Evolutionary conservation across 768 basidiomycete species (phyloP).

Genomic region (Daedaleopsis sinensis): DNA sequence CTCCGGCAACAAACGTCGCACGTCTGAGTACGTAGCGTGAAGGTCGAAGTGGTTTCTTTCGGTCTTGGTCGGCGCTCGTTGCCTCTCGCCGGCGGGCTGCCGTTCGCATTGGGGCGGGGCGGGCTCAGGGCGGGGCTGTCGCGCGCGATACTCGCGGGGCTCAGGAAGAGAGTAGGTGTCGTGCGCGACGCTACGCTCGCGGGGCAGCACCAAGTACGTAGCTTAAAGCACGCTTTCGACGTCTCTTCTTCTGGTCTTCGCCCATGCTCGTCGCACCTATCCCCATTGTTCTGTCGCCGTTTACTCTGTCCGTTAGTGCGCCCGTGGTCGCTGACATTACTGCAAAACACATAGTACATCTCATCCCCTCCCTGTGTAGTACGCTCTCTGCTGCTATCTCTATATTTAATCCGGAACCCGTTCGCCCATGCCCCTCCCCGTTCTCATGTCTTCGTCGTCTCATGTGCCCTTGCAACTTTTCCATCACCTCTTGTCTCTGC

Average conservation of each 20-base stretch:
- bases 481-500: background rate
- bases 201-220: no score
- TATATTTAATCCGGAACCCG: conserved; percentile 14
- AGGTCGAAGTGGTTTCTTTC: background rate
- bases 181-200: no score
- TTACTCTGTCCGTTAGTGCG: background rate
- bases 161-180: no score
- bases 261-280: conserved; percentile 4
- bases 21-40: conserved; percentile 3
- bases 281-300: background rate
- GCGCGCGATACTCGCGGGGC: no score
- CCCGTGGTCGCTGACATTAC: background rate
- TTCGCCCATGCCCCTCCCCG: background rate
- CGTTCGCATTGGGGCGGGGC: no score
- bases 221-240: no score
- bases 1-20: conserved; percentile 37
- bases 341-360: background rate
- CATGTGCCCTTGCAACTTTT: background rate
- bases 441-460: background rate
- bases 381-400: conserved; percentile 24
- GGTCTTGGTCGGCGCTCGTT: conserved; percentile 5
- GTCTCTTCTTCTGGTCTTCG: no score
- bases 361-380: conserved; percentile 6
- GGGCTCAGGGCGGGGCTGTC: no score
- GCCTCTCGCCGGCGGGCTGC: no score